Conservation (phyloP, 768 basidiomycete species). For the Suillus bovinus region DNA sequence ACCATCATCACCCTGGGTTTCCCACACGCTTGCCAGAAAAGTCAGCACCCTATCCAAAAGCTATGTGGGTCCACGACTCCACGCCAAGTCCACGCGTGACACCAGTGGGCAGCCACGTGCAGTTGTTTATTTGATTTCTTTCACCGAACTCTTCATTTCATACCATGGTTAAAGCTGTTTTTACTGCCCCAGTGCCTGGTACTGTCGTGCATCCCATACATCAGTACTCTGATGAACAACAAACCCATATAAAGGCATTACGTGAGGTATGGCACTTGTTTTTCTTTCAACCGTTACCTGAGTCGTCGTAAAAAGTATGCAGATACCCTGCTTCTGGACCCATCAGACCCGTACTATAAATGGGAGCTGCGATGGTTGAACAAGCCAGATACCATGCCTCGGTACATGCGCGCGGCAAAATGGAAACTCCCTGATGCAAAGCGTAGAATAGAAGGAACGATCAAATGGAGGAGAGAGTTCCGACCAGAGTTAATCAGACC, state of each 20-base stretch:
- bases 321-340: conserved; percentile 58
- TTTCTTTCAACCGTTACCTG: background rate
- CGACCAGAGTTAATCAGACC: conserved; percentile 84
- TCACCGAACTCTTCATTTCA: background rate
- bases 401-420: conserved; percentile 86
- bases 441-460: conserved; percentile 71
- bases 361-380: conserved; percentile 82
- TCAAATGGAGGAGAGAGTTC: conserved; percentile 85
- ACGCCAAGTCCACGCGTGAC: no score
- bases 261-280: conserved; percentile 49
- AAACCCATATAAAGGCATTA: conserved; percentile 56
- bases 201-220: conserved; percentile 55
- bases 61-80: background rate
- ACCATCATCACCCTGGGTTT: no score
- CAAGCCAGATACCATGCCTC: conserved; percentile 59
- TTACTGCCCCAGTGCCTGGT: conserved; percentile 55
- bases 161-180: conserved; percentile 44
- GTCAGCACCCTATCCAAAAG: conserved; percentile 4
- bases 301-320: conserved; percentile 53
- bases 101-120: background rate
- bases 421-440: conserved; percentile 80
- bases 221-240: conserved; percentile 65
- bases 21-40: conserved; percentile 10
- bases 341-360: conserved; percentile 65
- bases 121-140: background rate